Evolutionary conservation across 352 stramenopile genomes (phyloP), one percentile per base, ranked within the genome.

Genomic region (Phytopythium delawarense): DNA sequence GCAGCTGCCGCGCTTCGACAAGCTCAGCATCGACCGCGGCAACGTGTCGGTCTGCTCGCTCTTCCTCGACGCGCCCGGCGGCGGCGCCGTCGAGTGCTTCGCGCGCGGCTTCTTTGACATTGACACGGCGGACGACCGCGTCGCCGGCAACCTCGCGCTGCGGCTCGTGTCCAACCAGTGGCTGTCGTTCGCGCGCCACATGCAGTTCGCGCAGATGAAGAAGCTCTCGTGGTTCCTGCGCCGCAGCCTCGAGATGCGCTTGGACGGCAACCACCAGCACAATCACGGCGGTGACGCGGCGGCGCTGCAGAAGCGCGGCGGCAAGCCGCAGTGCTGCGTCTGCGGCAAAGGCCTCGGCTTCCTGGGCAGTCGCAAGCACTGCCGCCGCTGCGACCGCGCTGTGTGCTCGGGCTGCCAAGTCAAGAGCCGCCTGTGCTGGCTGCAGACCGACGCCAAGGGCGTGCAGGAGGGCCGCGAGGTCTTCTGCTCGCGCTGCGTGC

Each of bases 181-280:
- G 56, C 34, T 78, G 18, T 72, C 73, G 13, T 66, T 72, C 16
- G 66, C 69, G 45, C 66, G 79, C 60, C 70, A 75, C 50, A 75
- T 71, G 21, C 55, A 75, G 42, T 71, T 77, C 4, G 67, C 72
- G 16, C 63, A 79, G 18, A 86, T 78, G 67, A 88, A 86, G 67
- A 88, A 88, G 40, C 65, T 84, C 25, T 64, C 75, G 52, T 84
- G 76, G 64, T 70, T 40, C 23, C 35, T 75, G 32, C 66, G 66
- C 28, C 51, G 67, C 28, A 64, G 35, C 18, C n/a, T 57, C 58
- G 28, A 63, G 28, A 12, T 45, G 58, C 30, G 69, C 58, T n/a
- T 61, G 51, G 39, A 32, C 57, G 39, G 57, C 62, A 35, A 32
- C 65, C 35, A 62, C 64, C 23, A 35, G 6, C 25, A 20, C 23